Conservation (phyloP, 768 basidiomycete species). For the Leccinum truebloodii region DNA sequence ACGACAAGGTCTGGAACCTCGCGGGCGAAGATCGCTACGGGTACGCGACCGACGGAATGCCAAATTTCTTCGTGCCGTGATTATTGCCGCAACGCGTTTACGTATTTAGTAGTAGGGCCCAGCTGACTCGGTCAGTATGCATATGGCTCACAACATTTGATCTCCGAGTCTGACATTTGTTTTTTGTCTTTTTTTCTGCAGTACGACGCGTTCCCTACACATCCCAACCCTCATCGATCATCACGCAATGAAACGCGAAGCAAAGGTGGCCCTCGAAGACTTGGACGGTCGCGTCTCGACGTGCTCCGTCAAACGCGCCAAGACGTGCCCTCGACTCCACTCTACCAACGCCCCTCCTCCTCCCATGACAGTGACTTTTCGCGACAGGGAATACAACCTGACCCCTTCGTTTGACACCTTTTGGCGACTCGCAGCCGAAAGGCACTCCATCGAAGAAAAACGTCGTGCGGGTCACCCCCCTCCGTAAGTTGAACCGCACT, state of each 20-base stretch:
- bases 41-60: neutral
- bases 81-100: neutral
- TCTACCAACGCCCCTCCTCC: constrained; percentile 15
- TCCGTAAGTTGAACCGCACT: constrained; percentile 47
- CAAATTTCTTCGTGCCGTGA: neutral
- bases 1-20: neutral
- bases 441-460: constrained; percentile 56
- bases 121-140: too few species aligned
- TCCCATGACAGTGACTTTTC: constrained; percentile 35
- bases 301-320: constrained; percentile 27
- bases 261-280: constrained; percentile 6
- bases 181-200: neutral
- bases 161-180: neutral
- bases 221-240: neutral
- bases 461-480: constrained; percentile 48
- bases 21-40: neutral
- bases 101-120: neutral
- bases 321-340: constrained; percentile 21
- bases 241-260: constrained; percentile 26
- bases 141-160: neutral
- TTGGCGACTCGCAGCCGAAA: constrained; percentile 57
- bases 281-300: constrained; percentile 10
- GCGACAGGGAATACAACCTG: constrained; percentile 40
- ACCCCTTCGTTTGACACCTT: constrained; percentile 62
- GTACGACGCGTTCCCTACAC: neutral